Conservation (phyloP, 495 filamentous ascomycete genomes). For the Neurospora tetraspora region DNA sequence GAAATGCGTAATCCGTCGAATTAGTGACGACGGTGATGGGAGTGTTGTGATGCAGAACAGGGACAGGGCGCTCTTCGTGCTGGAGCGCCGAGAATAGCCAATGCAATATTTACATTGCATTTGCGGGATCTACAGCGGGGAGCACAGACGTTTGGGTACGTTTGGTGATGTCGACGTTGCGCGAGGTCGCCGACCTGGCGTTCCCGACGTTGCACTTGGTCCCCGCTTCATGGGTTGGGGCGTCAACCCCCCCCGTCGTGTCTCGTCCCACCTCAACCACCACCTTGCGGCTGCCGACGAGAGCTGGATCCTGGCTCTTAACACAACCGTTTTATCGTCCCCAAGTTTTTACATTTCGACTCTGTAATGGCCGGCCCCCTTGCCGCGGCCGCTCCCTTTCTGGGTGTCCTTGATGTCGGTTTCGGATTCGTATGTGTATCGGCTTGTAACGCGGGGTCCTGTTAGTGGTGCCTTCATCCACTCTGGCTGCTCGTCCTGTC, state of each 20-base stretch:
- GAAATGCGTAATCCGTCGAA: neutral
- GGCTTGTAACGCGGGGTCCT: neutral
- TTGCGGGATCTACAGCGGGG: conserved; percentile 13
- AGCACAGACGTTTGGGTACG: conserved; percentile 4
- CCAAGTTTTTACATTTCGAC: neutral
- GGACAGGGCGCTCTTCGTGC: neutral
- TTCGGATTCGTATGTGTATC: neutral
- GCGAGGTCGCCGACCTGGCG: conserved; percentile 16
- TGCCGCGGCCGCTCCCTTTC: neutral
- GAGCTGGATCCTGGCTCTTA: neutral
- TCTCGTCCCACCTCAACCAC: neutral
- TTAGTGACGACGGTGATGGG: neutral
- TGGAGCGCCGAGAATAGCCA: neutral
- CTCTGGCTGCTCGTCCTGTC: neutral
- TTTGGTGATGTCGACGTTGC: conserved; percentile 2
- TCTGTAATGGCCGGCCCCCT: neutral
- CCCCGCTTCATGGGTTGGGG: neutral
- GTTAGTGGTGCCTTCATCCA: neutral
- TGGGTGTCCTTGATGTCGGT: neutral
- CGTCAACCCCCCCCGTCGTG: neutral
- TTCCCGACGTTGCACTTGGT: conserved; percentile 1
- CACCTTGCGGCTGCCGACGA: neutral
- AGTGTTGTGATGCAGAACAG: neutral
- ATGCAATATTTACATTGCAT: neutral
- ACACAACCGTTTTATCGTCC: neutral